Evolutionary conservation across 148 eudicot species (phyloP).

Genomic region (Oxyria digyna): DNA sequence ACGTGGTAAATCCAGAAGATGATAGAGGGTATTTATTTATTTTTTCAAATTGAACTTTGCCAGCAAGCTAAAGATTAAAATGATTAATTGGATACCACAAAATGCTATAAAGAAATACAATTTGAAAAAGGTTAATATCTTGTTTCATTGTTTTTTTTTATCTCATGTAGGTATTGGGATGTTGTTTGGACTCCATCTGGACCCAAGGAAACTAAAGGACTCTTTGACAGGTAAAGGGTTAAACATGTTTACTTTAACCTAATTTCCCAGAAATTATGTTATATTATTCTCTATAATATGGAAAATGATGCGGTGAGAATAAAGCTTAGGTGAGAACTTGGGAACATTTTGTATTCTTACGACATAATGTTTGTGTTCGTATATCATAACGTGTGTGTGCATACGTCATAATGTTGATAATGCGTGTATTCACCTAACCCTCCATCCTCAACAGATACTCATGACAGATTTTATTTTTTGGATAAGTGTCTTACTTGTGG

Average conservation of each 20-base stretch:
- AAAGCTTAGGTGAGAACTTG: too few relatives aligned
- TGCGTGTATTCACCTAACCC: too few relatives aligned
- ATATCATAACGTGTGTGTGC: too few relatives aligned
- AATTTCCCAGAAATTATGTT: too few relatives aligned
- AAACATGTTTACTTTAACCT: too few relatives aligned
- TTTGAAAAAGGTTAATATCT: neutral
- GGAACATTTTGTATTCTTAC: too few relatives aligned
- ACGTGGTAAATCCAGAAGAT: slow-evolving; percentile 34
- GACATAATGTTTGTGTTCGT: too few relatives aligned
- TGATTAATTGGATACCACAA: neutral
- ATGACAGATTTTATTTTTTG: neutral
- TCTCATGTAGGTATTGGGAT: slow-evolving; percentile 60
- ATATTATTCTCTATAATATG: neutral
- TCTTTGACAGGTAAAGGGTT: slow-evolving; percentile 17
- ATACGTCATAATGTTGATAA: too few relatives aligned
- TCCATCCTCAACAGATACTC: too few relatives aligned
- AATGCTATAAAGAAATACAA: neutral
- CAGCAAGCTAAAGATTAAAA: too few relatives aligned
- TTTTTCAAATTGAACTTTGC: neutral
- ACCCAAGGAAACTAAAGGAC: slow-evolving; percentile 22
- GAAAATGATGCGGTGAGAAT: too few relatives aligned
- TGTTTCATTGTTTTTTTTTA: neutral
- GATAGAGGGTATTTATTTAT: slow-evolving; percentile 37
- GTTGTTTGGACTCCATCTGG: slow-evolving; percentile 49
- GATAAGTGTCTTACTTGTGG: neutral